Conservation (phyloP, 257 asterid genomes). For the Schizonepeta tenuifolia region DNA sequence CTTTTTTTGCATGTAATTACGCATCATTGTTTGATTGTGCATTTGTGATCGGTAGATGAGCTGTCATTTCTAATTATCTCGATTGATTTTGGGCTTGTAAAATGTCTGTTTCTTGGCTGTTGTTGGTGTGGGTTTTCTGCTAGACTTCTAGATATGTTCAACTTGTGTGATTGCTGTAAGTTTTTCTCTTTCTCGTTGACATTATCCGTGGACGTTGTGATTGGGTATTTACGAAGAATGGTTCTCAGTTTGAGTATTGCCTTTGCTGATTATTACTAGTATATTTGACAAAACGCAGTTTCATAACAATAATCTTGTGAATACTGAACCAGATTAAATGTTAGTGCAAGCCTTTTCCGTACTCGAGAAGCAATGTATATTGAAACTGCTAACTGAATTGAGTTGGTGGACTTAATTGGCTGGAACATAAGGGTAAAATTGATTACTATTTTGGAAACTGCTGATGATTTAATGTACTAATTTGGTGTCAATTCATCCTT, state of each 20-base stretch:
- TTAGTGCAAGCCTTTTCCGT: too few relatives aligned
- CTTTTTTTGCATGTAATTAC: background rate
- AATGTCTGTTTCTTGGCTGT: background rate
- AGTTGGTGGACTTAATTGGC: background rate
- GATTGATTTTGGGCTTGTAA: background rate
- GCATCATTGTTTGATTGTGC: background rate
- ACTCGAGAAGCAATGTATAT: too few relatives aligned
- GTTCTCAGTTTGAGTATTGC: too few relatives aligned
- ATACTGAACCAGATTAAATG: too few relatives aligned
- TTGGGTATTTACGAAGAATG: background rate
- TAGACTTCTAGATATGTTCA: background rate
- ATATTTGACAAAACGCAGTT: too few relatives aligned
- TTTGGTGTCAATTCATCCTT: background rate
- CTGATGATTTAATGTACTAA: too few relatives aligned
- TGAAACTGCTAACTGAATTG: background rate
- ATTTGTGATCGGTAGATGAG: background rate
- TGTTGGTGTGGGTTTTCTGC: background rate
- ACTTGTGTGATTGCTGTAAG: background rate
- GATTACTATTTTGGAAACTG: conserved; percentile 5
- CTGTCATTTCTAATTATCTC: background rate
- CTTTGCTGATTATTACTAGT: too few relatives aligned
- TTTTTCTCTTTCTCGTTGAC: background rate
- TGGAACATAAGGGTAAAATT: background rate
- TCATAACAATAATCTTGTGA: too few relatives aligned
- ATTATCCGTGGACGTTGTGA: background rate